phyloP scores from a whole-genome alignment of 441 rosid species.

The Pelargonium exstipulatum region DNA sequence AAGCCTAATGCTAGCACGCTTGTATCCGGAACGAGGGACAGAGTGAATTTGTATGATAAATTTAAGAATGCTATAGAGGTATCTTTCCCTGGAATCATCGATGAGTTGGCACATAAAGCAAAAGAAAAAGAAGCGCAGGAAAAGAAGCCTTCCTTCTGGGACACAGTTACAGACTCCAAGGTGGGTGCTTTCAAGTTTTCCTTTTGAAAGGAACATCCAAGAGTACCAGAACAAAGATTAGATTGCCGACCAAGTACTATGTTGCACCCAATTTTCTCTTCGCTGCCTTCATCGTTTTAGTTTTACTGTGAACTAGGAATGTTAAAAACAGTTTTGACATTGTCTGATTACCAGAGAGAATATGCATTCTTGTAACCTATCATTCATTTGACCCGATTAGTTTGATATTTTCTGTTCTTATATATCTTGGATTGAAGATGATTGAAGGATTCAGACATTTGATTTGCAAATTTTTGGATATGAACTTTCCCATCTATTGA shows the following conservation, averaged over 20 bases:
- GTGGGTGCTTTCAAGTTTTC: conserved; percentile 82
- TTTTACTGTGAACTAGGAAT: not conserved
- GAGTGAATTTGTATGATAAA: conserved; percentile 68
- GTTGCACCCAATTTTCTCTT: not conserved
- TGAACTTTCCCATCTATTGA: not conserved
- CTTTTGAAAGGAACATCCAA: conserved; percentile 32
- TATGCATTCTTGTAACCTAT: too few relatives aligned
- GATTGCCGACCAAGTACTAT: not conserved
- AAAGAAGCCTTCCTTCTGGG: conserved; percentile 79
- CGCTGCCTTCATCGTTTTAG: not conserved
- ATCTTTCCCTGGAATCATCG: conserved; percentile 52
- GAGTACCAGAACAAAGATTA: not conserved
- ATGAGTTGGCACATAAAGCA: conserved; percentile 46
- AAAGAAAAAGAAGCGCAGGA: conserved; percentile 44
- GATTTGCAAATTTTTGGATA: not conserved
- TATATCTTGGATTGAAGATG: not conserved
- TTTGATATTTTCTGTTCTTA: not conserved
- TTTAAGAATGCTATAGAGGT: conserved; percentile 61
- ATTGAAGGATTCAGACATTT: too few relatives aligned
- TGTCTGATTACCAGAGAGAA: not conserved
- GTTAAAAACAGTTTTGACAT: conserved; percentile 16
- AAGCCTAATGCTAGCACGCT: conserved; percentile 76
- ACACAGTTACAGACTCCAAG: conserved; percentile 61
- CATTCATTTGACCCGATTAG: too few relatives aligned
- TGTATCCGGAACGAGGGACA: conserved; percentile 81